Evolutionary conservation across 768 basidiomycete genomes (phyloP), one percentile per base, ranked within the genome.

Genomic region (Podaxis sp.): DNA sequence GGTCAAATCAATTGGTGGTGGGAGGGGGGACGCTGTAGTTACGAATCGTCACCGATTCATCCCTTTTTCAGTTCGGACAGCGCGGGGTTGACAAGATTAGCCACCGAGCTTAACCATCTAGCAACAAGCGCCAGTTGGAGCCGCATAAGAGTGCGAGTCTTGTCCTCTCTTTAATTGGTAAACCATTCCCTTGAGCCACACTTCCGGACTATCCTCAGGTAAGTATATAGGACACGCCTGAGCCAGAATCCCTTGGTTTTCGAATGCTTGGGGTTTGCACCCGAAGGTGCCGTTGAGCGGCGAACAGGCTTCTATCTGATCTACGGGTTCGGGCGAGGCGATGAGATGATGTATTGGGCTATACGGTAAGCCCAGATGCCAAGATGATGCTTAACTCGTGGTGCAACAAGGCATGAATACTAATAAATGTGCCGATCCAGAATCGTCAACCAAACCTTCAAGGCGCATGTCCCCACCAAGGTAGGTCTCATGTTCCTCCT

Each of bases 51-150:
- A 7, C 15, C 37, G 37, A 55, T 55, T 40, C 37, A 55, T 55
- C 33, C 36, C 13, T 55, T 55, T 37, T 37, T 36, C 41, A 43
- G 8, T 43, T 43, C 41, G 41, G 36, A 38, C 53, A 19, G 33
- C n/a, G 63, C 40, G 24, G 57, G 13, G 27, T 56, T 56, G 46
- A 36, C 52, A 17, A 36, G 41, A 52, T 52, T 33, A 47, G 56
- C 63, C 51, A 51, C 24, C 41, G 41, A n/a, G 41, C 15, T 19
- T 43, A 43, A 43, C 17, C 41, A 43, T 43, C 17, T 17, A 43
- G 41, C 19, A 15, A 43, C 41, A 43, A n/a, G 19, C 41, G 4
- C 41, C 17, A 43, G 1, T 7, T n/a, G 41, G 7, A 43, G n/a
- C 41, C 41, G n/a, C 41, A 17, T n/a, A 8, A 43, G 19, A 43